Evolutionary conservation across 768 basidiomycete genomes (phyloP), one percentile per base, ranked within the genome.

Genomic region (Russula abietina): DNA sequence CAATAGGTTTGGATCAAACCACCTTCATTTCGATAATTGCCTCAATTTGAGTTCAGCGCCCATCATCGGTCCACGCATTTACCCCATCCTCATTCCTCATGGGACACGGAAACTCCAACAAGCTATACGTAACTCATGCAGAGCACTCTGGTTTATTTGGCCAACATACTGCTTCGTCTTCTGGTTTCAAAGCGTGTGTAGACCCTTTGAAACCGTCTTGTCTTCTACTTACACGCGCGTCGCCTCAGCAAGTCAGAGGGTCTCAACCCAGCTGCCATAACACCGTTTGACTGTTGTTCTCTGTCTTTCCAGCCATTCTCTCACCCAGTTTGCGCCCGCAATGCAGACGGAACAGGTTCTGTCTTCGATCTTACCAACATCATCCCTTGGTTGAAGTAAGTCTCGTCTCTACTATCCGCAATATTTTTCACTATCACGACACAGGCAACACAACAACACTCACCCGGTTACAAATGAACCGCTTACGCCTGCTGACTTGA

Each of bases 281-380:
- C 88, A 0, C 91, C 91, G 32, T 93, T 91, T 70, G 94, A 97
- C 75, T 96, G 88, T 66, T 98, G 95, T 67, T 86, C 93, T 0
- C 81, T 97, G 38, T 92, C 93, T 10, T 89, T 93, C 66, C 93
- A 95, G 70, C 91, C 88, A 6, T 97, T 96, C 71, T 78, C 79
- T 30, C 87, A 93, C 69, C 95, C 95, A 1, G 94, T 97, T 14
- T 91, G 89, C 70, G 88, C 91, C 2, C 81, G 89, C 36, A 93
- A 94, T 69, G 72, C 80, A 19, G 91, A 95, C 71, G 86, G 91
- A 59, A 89, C 86, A 7, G 88, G 92, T 39, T 70, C 73, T 62
- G 93, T 96, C 9, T 96, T 93, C 71, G 94, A 96, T 68, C 76
- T 97, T 46, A 81, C 93, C 56, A 95, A 93, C 72, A 95, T 96